Evolutionary conservation across 1,284 basidiomycete genomes (phyloP).

Genomic region (Singerocomus inundabilis): DNA sequence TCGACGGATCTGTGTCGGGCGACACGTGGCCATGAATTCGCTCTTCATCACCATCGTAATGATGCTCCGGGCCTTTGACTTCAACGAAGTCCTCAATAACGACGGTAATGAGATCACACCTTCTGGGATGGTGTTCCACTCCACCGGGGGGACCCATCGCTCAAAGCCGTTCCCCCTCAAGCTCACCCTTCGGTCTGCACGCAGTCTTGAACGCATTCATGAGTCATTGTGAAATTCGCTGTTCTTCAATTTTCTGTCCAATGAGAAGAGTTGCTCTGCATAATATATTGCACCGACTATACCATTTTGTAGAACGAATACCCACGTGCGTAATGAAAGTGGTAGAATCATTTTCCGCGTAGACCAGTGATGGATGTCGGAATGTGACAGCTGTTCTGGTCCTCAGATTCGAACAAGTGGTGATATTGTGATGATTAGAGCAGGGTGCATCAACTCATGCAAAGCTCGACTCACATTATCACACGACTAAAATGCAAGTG

Average conservation of each 20-base stretch:
- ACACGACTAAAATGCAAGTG: no score
- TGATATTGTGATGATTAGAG: no score
- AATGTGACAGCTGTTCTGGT: not conserved
- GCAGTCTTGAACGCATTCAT: not conserved
- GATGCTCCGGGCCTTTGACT: slow-evolving; percentile 20
- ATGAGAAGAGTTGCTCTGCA: not conserved
- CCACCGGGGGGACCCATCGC: slow-evolving; percentile 4
- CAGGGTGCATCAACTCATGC: no score
- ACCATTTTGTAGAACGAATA: not conserved
- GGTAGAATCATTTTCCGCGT: no score
- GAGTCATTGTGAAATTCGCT: not conserved
- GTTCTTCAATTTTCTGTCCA: not conserved
- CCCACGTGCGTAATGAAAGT: no score
- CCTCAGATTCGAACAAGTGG: not conserved
- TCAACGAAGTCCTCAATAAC: slow-evolving; percentile 3
- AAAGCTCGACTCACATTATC: no score
- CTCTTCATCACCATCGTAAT: slow-evolving; percentile 22
- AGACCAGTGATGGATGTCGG: not conserved
- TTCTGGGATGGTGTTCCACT: slow-evolving; percentile 5
- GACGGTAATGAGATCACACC: slow-evolving; percentile 11
- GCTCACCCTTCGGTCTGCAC: not conserved
- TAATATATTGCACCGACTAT: no score
- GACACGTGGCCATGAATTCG: slow-evolving; percentile 10
- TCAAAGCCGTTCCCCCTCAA: slow-evolving; percentile 7
- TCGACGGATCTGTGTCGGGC: slow-evolving; percentile 10